Base-by-base conservation (phyloP, 257 asterid genomes). In the Solanum lignicaule region DNA sequence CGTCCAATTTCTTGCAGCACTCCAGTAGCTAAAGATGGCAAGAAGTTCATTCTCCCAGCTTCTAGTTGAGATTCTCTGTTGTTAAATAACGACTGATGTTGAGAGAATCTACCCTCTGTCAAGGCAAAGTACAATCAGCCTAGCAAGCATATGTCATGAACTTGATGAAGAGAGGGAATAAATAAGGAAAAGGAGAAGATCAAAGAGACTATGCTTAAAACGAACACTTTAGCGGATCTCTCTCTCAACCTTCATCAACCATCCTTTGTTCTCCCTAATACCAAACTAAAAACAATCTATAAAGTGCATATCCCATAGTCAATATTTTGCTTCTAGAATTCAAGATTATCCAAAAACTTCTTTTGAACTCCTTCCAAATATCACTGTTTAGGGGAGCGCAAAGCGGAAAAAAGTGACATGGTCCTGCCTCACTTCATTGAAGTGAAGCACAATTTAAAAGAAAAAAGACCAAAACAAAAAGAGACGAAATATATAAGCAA, bases 1-100 rank as follows among this genome's bases (percentile, higher is more conserved):
- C 93, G 92, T 72, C 97, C 99, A 90, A 97, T 97, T 90, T 97
- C 99, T 81, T 93, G 99, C 89, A 97, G 97, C 88, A 92, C 99
- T 5, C 92, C 87, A 86, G 94, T 92, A 31, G 94, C 89, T 88
- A 95, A 86, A 62, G 97, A 90, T 43, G 97, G 95, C 88, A 91
- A 88, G 88, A 87, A 69, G 83, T 90, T 92, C 90, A 68, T 87
- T 76, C 91, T 93, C 89, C 93, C 96, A 88, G 92, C 90, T 81
- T 97, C 99, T 32, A 88, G 62, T 85, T 90, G 98, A 58, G 69
- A 89, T 85, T 94, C 98, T 89, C 90, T 92, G 85, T 75, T 39
- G 87, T 86, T 90, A 78, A 90, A 87, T 66, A 90, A 82, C 31
- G 92, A 65, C 52, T 89, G 95, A 78, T 89, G 92, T 87, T 90